These are phyloP conservation scores for Myriangium duriaei DNA, from an alignment of 2,329 filamentous ascomycete species.

Conservation along the genomic window DNA sequence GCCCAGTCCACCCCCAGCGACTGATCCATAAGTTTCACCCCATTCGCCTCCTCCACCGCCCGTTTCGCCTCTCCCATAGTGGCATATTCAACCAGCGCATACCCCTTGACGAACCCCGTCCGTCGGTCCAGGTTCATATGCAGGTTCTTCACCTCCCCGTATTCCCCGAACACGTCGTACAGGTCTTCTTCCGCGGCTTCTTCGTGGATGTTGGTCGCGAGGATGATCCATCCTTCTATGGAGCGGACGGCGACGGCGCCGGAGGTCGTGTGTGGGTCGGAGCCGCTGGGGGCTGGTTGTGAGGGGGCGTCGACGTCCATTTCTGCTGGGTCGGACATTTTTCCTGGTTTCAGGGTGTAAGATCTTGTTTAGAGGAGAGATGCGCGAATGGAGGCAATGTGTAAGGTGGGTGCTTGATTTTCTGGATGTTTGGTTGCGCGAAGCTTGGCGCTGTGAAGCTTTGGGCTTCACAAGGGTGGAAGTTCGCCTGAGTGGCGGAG, in stretches of 20 bases:
- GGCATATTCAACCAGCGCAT: slow-evolving; percentile 73
- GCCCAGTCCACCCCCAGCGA: slow-evolving; percentile 72
- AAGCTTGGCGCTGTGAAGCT: too few species aligned
- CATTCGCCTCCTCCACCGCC: slow-evolving; percentile 70
- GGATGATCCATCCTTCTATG: slow-evolving; percentile 81
- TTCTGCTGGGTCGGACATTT: slow-evolving; percentile 29
- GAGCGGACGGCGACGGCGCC: slow-evolving; percentile 72
- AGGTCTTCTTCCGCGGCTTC: slow-evolving; percentile 75
- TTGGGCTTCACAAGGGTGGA: too few species aligned
- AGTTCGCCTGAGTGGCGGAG: too few species aligned
- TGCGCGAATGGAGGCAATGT: too few species aligned
- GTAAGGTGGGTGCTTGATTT: too few species aligned
- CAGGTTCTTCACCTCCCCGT: slow-evolving; percentile 75
- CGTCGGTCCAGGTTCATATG: slow-evolving; percentile 72
- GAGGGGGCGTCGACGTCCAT: slow-evolving; percentile 50
- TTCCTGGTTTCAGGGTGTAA: too few species aligned
- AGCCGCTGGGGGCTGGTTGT: too few species aligned
- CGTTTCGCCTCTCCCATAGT: slow-evolving; percentile 67
- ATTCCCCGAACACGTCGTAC: slow-evolving; percentile 72
- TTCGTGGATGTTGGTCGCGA: slow-evolving; percentile 78
- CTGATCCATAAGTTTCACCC: slow-evolving; percentile 68
- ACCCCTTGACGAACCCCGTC: slow-evolving; percentile 82
- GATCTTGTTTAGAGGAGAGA: too few species aligned
- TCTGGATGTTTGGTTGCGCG: too few species aligned
- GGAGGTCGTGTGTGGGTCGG: slow-evolving; percentile 57